These are phyloP conservation scores for Pythium phragmiticola DNA, from an alignment of 352 stramenopile species.

Conservation along the genomic window DNA sequence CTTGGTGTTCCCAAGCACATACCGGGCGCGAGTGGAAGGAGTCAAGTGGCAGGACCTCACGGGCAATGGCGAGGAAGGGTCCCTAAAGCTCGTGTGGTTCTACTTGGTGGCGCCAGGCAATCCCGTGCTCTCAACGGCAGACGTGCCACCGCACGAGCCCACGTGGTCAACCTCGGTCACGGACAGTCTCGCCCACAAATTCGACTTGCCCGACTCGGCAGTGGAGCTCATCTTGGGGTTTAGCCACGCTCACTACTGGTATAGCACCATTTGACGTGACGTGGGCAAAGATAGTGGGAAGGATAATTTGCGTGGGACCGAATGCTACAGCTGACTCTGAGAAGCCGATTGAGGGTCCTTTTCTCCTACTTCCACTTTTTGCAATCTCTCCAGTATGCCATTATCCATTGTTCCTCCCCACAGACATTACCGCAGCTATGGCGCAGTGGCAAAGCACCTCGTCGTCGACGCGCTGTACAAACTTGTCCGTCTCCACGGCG, in stretches of 20 bases:
- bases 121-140: constrained; percentile 7
- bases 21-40: background rate
- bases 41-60: background rate
- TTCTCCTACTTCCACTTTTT: no score
- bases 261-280: no score
- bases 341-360: background rate
- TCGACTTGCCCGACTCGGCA: background rate
- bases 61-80: background rate
- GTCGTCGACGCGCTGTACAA: no score
- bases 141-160: constrained; percentile 5
- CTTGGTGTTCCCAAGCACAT: constrained; percentile 5
- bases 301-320: no score
- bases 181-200: background rate
- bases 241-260: background rate
- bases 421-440: no score
- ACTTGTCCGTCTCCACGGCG: no score
- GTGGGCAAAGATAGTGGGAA: no score
- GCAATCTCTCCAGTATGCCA: no score
- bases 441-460: no score
- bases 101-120: constrained; percentile 3
- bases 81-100: constrained; percentile 4
- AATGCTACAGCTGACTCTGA: background rate
- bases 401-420: no score
- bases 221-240: constrained; percentile 10
- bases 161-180: constrained; percentile 1